Evolutionary conservation across 139 green algal species (phyloP), one percentile per base, ranked within the genome.

Genomic region (Diplosphaera chodatii): DNA sequence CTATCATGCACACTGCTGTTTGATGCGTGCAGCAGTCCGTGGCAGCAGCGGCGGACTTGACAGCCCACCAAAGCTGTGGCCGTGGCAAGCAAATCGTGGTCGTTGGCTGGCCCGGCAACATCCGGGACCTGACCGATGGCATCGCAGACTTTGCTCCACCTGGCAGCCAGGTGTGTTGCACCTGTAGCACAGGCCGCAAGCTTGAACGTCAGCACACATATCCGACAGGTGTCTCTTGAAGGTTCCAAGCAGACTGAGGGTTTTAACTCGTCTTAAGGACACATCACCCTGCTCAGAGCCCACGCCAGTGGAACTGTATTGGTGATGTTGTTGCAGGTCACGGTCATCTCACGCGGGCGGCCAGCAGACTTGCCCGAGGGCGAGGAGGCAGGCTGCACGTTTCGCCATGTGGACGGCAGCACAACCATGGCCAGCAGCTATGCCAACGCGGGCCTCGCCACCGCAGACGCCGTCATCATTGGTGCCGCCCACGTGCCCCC

Each of bases 31-130:
- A 59, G 48, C 13, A 59, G 48, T 25, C 48, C 10, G 3, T 5
- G 48, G 48, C 48, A 25, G 48, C 48, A 18, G 25, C 10, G 10
- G 48, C 48, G 48, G 48, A 23, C 13, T 23, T 27, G 48, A 59
- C 18, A 18, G 48, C 13, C 13, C 48, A 59, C 48, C 18, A 59
- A 3, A 27, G 48, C 18, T 3, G 8, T 10, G 16, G 48, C 48
- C 16, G 48, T 23, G 66, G 66, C 37, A 82, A 82, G 68, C 68
- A 31, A 25, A 73, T 82, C 5, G 73, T 82, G 63, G 77, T 82
- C 29, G 66, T 82, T 27, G 72, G 72, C 22, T 82, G 77, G 77
- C 32, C 32, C 27, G 77, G 63, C 13, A 40, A 63, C n/a, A 27
- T 73, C 32, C 56, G 25, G 5, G 73, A 78, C 29, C 32, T 78